Evolutionary conservation across 805 yeast genomes (phyloP), one percentile per base, ranked within the genome.

Genomic region (Wickerhamiella vanderwaltii): DNA sequence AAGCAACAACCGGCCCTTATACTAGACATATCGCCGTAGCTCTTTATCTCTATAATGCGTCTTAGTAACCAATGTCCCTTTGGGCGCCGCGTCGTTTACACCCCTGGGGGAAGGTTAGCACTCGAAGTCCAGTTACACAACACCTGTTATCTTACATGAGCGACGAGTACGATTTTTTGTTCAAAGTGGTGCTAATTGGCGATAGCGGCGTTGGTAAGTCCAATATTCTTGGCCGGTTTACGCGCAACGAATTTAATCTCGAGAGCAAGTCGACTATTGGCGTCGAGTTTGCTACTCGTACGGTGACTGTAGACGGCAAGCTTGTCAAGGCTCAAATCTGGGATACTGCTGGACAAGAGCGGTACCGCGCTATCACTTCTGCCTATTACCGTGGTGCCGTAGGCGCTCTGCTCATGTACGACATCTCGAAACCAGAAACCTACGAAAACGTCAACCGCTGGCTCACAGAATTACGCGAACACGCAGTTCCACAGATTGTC

Each of bases 291-390:
- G 97, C 97, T 33, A 91, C 97, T 17, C 73, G 96, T 61, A 87
- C 96, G 2, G 77, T 91, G 43, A 93, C 83, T 55, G 73, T 91
- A 46, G 97, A 91, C 58, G 95, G 94, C 51, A 91, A 88, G 67
- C 85, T 93, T 46, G 87, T 88, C 62, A 88, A 88, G 65, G 76
- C 94, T 55, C 98, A 88, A 68, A 88, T 88, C 59, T 88, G 98
- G 98, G 98, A 88, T 63, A 88, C 98, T 28, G 98, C 98, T 2
- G 98, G 98, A 47, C 98, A 88, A 67, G 98, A 88, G 64, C 77
- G 98, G 62, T 88, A 91, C 68, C 76, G 98, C 55, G 97, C 98
- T 34, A 88, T 88, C 61, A 91, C 98, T 24, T 78, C 91, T 44
- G 97, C 97, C 5, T 88, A 88, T 66, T 88, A 88, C 62, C 74